phyloP scores from a whole-genome alignment of 2,329 filamentous ascomycete species.

The Hypoxylon sp. region DNA sequence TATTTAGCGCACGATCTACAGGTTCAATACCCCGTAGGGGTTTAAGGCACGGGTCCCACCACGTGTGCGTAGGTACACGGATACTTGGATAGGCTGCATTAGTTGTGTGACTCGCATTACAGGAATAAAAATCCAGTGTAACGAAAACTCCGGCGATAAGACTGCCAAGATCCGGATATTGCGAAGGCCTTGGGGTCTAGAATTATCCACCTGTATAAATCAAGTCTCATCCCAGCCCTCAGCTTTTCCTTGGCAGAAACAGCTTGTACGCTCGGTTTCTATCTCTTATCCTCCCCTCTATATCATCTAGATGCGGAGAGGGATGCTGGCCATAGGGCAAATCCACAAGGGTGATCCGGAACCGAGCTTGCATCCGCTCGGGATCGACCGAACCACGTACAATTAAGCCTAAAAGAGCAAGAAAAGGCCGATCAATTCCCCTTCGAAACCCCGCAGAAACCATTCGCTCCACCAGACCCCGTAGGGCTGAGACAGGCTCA shows the following conservation, averaged over 20 bases:
- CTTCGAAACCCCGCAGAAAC: not conserved
- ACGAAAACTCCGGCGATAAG: not conserved
- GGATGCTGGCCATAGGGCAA: not conserved
- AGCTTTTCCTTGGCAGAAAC: not conserved
- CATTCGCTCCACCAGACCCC: not conserved
- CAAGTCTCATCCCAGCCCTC: not conserved
- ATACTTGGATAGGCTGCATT: not conserved
- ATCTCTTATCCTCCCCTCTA: too few species aligned
- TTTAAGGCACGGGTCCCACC: not conserved
- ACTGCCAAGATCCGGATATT: not conserved
- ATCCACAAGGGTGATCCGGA: not conserved
- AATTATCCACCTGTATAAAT: not conserved
- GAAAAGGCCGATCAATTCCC: not conserved
- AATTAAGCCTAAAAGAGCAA: not conserved
- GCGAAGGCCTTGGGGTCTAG: not conserved
- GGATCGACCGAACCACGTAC: not conserved
- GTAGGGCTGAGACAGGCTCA: not conserved
- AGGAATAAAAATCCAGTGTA: conserved; percentile 11
- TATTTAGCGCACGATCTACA: not conserved
- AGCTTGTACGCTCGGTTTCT: too few species aligned
- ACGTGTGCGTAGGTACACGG: not conserved
- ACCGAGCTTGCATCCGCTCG: not conserved
- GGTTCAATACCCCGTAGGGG: not conserved
- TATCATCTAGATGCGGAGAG: not conserved
- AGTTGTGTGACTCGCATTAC: not conserved